Percentiles rank a stretch among this genome's conserved stretches.
phyloP scores from a whole-genome alignment of 495 filamentous ascomycete genomes.

The Amorphotheca resinae region DNA sequence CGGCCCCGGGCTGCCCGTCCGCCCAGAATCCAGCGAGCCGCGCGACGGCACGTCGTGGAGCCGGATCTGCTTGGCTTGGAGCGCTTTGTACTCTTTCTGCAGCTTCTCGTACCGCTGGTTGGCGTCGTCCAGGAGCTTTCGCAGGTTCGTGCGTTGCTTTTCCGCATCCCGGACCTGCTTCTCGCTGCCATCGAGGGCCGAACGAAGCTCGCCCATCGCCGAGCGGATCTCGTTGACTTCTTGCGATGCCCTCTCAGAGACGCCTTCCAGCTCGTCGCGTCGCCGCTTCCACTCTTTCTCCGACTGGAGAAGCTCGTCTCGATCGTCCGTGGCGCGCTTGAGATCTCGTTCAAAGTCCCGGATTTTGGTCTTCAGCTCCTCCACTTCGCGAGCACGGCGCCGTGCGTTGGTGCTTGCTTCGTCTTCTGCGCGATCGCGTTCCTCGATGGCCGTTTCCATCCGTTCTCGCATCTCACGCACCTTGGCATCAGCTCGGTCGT shows the following conservation, averaged over 20 bases:
- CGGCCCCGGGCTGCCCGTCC: slow-evolving; percentile 15
- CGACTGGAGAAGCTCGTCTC: slow-evolving; percentile 53
- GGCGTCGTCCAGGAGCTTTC: slow-evolving; percentile 63
- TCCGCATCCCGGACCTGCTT: slow-evolving; percentile 69
- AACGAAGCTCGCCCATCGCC: slow-evolving; percentile 67
- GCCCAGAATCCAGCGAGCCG: slow-evolving; percentile 16
- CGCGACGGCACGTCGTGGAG: slow-evolving; percentile 7
- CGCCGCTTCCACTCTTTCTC: slow-evolving; percentile 57
- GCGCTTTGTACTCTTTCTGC: slow-evolving; percentile 34
- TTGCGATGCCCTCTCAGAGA: slow-evolving; percentile 49
- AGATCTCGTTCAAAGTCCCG: slow-evolving; percentile 72
- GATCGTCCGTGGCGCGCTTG: slow-evolving; percentile 52
- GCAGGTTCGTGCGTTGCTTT: slow-evolving; percentile 64
- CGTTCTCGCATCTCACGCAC: slow-evolving; percentile 78
- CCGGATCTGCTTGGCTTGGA: slow-evolving; percentile 8
- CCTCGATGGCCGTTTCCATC: slow-evolving; percentile 80
- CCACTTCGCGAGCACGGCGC: slow-evolving; percentile 65
- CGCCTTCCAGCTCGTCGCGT: slow-evolving; percentile 60
- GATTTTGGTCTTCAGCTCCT: slow-evolving; percentile 67
- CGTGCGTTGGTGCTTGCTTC: slow-evolving; percentile 69
- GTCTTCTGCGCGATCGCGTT: slow-evolving; percentile 85
- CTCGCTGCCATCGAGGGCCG: slow-evolving; percentile 77
- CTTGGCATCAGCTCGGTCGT: slow-evolving; percentile 65
- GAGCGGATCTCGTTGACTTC: slow-evolving; percentile 64
- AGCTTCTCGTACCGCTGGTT: slow-evolving; percentile 66